phyloP scores from a whole-genome alignment of 2,329 filamentous ascomycete genomes.

The Cytospora mali region DNA sequence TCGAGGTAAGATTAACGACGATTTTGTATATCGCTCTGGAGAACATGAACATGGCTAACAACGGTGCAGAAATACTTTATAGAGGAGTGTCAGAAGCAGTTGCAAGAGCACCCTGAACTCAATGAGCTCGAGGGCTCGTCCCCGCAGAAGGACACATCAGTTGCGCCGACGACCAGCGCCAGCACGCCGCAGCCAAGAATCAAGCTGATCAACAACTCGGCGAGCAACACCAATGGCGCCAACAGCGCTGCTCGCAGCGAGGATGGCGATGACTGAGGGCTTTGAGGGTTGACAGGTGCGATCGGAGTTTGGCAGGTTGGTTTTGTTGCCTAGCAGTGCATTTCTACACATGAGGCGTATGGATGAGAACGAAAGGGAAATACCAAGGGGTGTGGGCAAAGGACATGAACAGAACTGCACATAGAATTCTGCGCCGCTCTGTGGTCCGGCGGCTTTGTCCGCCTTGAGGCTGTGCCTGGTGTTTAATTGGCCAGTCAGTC shows the following conservation, averaged over 20 bases:
- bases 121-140: slow-evolving; percentile 55
- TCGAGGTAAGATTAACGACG: slow-evolving; percentile 69
- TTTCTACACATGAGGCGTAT: slow-evolving; percentile 27
- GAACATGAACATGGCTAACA: slow-evolving; percentile 38
- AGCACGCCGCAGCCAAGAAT: slow-evolving; percentile 73
- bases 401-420: slow-evolving; percentile 12
- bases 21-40: not conserved
- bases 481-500: too few species aligned
- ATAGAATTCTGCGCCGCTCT: slow-evolving; percentile 17
- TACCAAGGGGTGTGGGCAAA: slow-evolving; percentile 23
- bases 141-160: slow-evolving; percentile 44
- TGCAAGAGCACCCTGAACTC: slow-evolving; percentile 58
- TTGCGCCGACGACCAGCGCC: slow-evolving; percentile 57
- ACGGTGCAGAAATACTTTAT: slow-evolving; percentile 57
- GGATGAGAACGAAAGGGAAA: slow-evolving; percentile 25
- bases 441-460: not conserved
- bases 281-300: slow-evolving; percentile 14
- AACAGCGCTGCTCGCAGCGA: slow-evolving; percentile 27
- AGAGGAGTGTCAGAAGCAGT: slow-evolving; percentile 54
- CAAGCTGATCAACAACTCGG: slow-evolving; percentile 62
- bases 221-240: slow-evolving; percentile 25
- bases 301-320: slow-evolving; percentile 21
- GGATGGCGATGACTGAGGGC: slow-evolving; percentile 23
- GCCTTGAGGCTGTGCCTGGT: not conserved
- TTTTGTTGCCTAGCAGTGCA: slow-evolving; percentile 15